Percentiles rank a stretch among this genome's conserved stretches.
Evolutionary conservation across 2,329 filamentous ascomycete genomes (phyloP).

Genomic region (Fusarium aywerte): DNA sequence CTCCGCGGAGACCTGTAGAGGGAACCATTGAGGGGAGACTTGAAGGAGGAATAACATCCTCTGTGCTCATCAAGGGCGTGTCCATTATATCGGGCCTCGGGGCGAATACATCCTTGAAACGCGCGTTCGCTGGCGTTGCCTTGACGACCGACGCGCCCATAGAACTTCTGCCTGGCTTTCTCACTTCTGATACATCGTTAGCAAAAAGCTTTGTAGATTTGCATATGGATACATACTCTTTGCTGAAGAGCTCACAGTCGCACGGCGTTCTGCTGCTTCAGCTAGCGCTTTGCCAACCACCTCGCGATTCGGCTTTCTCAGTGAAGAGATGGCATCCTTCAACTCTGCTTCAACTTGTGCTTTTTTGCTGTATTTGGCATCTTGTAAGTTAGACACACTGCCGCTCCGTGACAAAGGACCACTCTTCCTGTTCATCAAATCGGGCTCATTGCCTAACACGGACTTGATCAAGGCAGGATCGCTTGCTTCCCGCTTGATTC

Average conservation of each 20-base stretch:
- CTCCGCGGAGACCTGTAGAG: slow-evolving; percentile 54
- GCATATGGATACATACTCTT: slow-evolving; percentile 58
- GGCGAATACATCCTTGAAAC: slow-evolving; percentile 63
- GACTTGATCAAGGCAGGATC: slow-evolving; percentile 65
- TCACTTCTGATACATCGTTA: slow-evolving; percentile 59
- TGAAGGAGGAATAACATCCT: slow-evolving; percentile 52
- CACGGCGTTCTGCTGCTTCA: slow-evolving; percentile 73
- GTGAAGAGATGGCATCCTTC: slow-evolving; percentile 75
- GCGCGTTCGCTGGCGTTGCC: slow-evolving; percentile 66
- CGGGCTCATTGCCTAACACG: slow-evolving; percentile 57
- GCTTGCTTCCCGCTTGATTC: slow-evolving; percentile 75
- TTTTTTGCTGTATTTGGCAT: slow-evolving; percentile 71
- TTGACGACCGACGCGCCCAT: slow-evolving; percentile 60
- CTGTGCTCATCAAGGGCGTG: slow-evolving; percentile 38
- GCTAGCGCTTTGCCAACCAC: slow-evolving; percentile 74
- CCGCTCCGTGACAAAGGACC: slow-evolving; percentile 54
- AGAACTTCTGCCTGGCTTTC: slow-evolving; percentile 59
- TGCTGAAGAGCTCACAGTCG: slow-evolving; percentile 56
- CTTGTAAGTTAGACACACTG: slow-evolving; percentile 62
- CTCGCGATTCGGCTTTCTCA: slow-evolving; percentile 80
- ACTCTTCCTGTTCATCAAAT: slow-evolving; percentile 55
- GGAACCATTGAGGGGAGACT: slow-evolving; percentile 54
- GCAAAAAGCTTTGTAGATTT: slow-evolving; percentile 8
- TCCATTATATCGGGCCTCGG: slow-evolving; percentile 43
- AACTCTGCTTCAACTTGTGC: slow-evolving; percentile 76